These are phyloP conservation scores for Ehretia macrophylla DNA, from an alignment of 257 asterid genomes.

Conservation along the genomic window DNA sequence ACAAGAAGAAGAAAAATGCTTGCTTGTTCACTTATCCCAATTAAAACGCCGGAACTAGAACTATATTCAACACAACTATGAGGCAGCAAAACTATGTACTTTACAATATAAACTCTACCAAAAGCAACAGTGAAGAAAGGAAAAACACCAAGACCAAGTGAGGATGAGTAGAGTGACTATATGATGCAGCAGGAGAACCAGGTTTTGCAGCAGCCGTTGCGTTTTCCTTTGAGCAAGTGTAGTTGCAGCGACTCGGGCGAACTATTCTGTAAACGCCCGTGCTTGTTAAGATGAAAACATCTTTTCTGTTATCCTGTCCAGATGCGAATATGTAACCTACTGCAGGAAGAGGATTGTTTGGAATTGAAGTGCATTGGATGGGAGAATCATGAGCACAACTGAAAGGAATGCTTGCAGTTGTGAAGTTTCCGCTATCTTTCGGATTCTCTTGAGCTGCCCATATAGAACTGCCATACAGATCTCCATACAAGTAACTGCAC, in stretches of 20 bases:
- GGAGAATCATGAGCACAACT: constrained; percentile 84
- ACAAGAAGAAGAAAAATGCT: too few relatives aligned
- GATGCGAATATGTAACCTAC: constrained; percentile 67
- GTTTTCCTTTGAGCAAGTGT: constrained; percentile 73
- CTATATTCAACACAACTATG: not conserved
- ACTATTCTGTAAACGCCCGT: constrained; percentile 81
- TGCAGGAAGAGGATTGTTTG: constrained; percentile 67
- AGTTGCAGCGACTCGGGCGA: constrained; percentile 87
- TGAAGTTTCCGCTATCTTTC: constrained; percentile 66
- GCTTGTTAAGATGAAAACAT: constrained; percentile 54
- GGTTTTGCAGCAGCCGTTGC: constrained; percentile 16
- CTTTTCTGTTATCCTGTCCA: constrained; percentile 77
- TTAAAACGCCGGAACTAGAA: too few relatives aligned
- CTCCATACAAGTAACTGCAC: constrained; percentile 84
- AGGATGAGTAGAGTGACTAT: constrained; percentile 28
- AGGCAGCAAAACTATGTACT: not conserved
- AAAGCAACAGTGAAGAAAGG: constrained; percentile 31
- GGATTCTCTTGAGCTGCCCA: constrained; percentile 92
- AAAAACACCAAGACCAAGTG: constrained; percentile 23
- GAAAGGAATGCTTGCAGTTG: constrained; percentile 49
- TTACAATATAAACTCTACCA: constrained; percentile 11
- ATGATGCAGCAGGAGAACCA: constrained; percentile 36
- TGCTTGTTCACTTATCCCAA: too few relatives aligned
- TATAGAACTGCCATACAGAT: constrained; percentile 59
- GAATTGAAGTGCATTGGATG: constrained; percentile 56